Conservation (phyloP, 2,329 filamentous ascomycete species). For the Pestalotiopsis sp. region DNA sequence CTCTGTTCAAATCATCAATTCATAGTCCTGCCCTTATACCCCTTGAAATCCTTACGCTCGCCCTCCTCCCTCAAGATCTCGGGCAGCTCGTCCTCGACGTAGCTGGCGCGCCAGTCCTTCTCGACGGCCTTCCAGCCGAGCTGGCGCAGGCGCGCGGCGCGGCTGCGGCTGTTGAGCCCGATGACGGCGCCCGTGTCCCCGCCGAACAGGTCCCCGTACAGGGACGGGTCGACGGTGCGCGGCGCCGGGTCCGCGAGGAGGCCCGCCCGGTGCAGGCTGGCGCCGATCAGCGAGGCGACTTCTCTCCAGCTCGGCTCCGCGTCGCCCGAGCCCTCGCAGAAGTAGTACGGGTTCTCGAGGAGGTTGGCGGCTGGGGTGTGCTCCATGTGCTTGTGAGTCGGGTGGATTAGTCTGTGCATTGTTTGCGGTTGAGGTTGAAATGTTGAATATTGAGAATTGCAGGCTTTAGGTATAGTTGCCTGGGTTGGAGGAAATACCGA, state of each 20-base stretch:
- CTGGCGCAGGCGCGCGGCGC: constrained; percentile 44
- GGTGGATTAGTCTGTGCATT: background rate
- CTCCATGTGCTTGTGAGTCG: constrained; percentile 37
- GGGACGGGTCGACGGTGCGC: constrained; percentile 35
- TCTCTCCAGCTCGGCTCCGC: constrained; percentile 46
- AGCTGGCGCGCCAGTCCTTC: constrained; percentile 42
- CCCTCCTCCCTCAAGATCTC: constrained; percentile 34
- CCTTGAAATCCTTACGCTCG: constrained; percentile 18
- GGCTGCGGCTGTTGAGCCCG: constrained; percentile 44
- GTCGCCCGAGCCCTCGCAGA: constrained; percentile 44
- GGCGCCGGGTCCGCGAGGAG: constrained; percentile 39
- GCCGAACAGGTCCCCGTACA: constrained; percentile 44
- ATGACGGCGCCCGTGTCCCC: constrained; percentile 37
- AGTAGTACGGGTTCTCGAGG: constrained; percentile 50
- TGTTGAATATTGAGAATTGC: background rate
- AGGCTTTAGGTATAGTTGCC: background rate
- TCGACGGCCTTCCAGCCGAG: constrained; percentile 48
- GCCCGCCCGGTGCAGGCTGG: constrained; percentile 38
- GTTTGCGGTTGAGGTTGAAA: background rate
- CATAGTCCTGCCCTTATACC: constrained; percentile 19
- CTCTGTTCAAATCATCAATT: constrained; percentile 13
- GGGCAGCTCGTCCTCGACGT: constrained; percentile 45
- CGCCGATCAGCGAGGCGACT: constrained; percentile 39
- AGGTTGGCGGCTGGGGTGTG: constrained; percentile 29
- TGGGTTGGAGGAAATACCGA: background rate